These are phyloP conservation scores for Luffa acutangula DNA, from an alignment of 306 rosid genomes.

Conservation along the genomic window DNA sequence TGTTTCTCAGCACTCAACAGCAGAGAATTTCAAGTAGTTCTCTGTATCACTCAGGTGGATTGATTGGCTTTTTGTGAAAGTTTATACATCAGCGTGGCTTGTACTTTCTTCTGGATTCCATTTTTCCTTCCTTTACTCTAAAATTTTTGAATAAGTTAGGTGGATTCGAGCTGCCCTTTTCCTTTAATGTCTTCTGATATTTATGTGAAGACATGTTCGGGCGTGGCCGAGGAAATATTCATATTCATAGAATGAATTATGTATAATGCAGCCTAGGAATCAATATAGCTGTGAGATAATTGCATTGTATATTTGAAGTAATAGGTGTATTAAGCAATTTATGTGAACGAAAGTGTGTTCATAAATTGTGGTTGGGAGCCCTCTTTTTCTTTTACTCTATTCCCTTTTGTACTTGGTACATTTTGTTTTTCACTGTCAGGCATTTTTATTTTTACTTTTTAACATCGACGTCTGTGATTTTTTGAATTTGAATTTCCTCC, in stretches of 20 bases:
- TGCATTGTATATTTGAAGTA: conserved; percentile 2
- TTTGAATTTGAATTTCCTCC: not conserved
- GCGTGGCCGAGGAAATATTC: not conserved
- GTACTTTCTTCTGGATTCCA: not conserved
- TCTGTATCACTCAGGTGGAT: not conserved
- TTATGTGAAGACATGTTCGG: conserved; percentile 2
- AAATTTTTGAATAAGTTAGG: not conserved
- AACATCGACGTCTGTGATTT: not conserved
- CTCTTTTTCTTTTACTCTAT: not conserved
- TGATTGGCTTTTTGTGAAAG: not conserved
- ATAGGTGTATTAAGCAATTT: not conserved
- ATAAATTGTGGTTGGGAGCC: not conserved
- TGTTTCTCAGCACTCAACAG: conserved; percentile 43
- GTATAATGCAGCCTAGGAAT: conserved; percentile 8
- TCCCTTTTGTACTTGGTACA: too few species aligned
- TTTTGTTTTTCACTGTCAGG: too few species aligned
- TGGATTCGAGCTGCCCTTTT: conserved; percentile 1
- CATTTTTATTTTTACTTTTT: too few species aligned
- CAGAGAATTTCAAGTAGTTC: conserved; percentile 15
- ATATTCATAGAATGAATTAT: not conserved
- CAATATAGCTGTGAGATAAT: not conserved
- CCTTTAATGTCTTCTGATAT: conserved; percentile 10
- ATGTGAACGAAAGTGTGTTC: not conserved
- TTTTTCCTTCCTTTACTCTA: not conserved
- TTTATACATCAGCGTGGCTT: not conserved